Percentiles rank a stretch among this genome's conserved stretches.
These are phyloP conservation scores for Plantago rigida DNA, from an alignment of 305 asterid species.

Conservation along the genomic window DNA sequence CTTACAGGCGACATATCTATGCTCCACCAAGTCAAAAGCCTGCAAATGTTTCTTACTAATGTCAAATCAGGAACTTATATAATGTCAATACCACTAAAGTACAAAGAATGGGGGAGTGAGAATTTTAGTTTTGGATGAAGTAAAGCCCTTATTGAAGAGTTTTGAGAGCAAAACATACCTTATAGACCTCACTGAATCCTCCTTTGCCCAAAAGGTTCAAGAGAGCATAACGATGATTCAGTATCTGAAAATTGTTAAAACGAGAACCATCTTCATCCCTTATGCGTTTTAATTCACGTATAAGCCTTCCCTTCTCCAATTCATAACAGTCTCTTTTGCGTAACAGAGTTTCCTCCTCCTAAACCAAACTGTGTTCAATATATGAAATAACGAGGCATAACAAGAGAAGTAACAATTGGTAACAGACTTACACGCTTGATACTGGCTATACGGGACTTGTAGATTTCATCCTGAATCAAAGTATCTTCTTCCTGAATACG, in stretches of 20 bases:
- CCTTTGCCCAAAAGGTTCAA: conserved; percentile 96
- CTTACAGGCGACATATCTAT: conserved; percentile 97
- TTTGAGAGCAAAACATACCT: conserved; percentile 43
- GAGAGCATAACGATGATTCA: conserved; percentile 92
- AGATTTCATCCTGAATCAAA: conserved; percentile 77
- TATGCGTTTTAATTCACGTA: conserved; percentile 97
- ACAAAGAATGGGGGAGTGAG: conserved; percentile 17
- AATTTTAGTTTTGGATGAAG: conserved; percentile 9
- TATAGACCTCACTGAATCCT: conserved; percentile 96
- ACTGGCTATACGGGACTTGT: conserved; percentile 80
- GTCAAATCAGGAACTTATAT: conserved; percentile 16
- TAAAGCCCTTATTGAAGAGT: conserved; percentile 11
- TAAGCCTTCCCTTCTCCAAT: conserved; percentile 85
- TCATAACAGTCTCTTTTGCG: conserved; percentile 96
- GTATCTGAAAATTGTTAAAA: conserved; percentile 87
- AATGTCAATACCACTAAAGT: background rate
- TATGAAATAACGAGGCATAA: conserved; percentile 18
- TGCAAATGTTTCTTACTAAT: conserved; percentile 33
- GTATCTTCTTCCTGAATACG: conserved; percentile 65
- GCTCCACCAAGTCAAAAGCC: conserved; percentile 97
- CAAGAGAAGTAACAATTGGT: conserved; percentile 14
- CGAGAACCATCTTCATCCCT: conserved; percentile 97
- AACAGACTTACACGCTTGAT: conserved; percentile 68
- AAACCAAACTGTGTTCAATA: conserved; percentile 26
- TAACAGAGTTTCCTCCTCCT: conserved; percentile 89